Evolutionary conservation across 2,329 filamentous ascomycete genomes (phyloP).

Genomic region (Bertia moriformis): DNA sequence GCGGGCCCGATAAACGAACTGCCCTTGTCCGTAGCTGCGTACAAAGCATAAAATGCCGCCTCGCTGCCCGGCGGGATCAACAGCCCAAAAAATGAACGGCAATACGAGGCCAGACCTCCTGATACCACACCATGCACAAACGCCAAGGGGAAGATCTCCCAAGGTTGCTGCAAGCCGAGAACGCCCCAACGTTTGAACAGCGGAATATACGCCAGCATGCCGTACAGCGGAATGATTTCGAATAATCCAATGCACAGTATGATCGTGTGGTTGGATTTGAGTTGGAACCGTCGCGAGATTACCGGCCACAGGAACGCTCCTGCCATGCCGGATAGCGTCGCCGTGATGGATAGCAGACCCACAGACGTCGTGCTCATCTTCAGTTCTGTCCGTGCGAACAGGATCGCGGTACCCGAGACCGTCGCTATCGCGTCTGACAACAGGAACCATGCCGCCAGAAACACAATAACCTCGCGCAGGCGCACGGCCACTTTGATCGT

Average conservation of each 20-base stretch:
- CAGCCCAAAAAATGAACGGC: conserved; percentile 80
- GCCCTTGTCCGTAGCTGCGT: conserved; percentile 95
- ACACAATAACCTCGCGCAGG: conserved; percentile 61
- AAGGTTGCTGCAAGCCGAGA: conserved; percentile 76
- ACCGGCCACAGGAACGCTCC: conserved; percentile 84
- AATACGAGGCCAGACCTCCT: conserved; percentile 84
- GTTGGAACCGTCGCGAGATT: conserved; percentile 53
- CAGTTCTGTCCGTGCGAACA: conserved; percentile 88
- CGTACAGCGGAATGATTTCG: conserved; percentile 84
- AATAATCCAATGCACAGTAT: conserved; percentile 82
- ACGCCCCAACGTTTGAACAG: conserved; percentile 61
- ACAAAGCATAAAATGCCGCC: conserved; percentile 89
- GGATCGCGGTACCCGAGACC: conserved; percentile 80
- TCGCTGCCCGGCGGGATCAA: conserved; percentile 88
- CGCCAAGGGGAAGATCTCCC: conserved; percentile 92
- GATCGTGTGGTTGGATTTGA: conserved; percentile 75
- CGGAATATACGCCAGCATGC: conserved; percentile 74
- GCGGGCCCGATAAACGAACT: conserved; percentile 86
- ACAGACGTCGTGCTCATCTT: conserved; percentile 79
- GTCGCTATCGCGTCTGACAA: conserved; percentile 89
- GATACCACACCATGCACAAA: conserved; percentile 86
- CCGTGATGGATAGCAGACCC: conserved; percentile 86
- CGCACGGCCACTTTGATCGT: conserved; percentile 64
- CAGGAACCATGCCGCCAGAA: conserved; percentile 83
- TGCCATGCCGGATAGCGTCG: conserved; percentile 67